Base-by-base conservation (phyloP, 2,329 filamentous ascomycete genomes). In the Tolypocladium ovalisporum region DNA sequence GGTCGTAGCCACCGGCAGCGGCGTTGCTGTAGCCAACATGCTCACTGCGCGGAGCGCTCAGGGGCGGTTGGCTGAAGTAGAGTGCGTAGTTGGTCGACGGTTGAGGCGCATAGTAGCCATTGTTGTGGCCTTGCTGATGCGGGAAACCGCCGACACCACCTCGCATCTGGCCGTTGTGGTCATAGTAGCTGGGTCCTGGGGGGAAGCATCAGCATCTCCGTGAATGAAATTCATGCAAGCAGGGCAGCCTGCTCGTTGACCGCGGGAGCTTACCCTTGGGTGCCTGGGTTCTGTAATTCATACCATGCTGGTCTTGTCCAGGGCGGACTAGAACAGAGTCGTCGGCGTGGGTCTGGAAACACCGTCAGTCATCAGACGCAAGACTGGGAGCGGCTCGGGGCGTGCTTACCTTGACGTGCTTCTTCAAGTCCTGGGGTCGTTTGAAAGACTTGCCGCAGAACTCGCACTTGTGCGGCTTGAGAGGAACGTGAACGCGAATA, bases 361-460 rank as follows among this genome's bases (percentile, higher is more conserved):
- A 47, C 4, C 22, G 47, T 51, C 29, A 51, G 27, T n/a, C 47
- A 29, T 29, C 13, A 32, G 47, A 32, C 27, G 12, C 47, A 32
- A n/a, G 17, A 13, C 4, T 19, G 47, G 34, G 10, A 39, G 19
- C 6, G 10, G 19, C 42, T 12, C 19, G 17, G 3, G 34, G 32
- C 19, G 10, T n/a, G 6, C 71, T 62, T 71, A 83, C 80, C 78
- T 97, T 99, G 74, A 97, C 91, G 72, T 99, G 94, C 79, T 99
- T 99, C 85, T 99, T 97, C 67, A 99, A 74, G 78, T 99, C 94
- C 77, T 99, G 94, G 2, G 94, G 94, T 37, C 94, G 89, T 84
- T 99, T 99, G 82, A 99, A 99, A 1, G 92, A 92, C 79, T 99
- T 99, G 70, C 90, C 90, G 70, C 94, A 99, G 76, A 97, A 96